Evolutionary conservation across 2,329 filamentous ascomycete species (phyloP).

Genomic region (Phialophora chinensis): DNA sequence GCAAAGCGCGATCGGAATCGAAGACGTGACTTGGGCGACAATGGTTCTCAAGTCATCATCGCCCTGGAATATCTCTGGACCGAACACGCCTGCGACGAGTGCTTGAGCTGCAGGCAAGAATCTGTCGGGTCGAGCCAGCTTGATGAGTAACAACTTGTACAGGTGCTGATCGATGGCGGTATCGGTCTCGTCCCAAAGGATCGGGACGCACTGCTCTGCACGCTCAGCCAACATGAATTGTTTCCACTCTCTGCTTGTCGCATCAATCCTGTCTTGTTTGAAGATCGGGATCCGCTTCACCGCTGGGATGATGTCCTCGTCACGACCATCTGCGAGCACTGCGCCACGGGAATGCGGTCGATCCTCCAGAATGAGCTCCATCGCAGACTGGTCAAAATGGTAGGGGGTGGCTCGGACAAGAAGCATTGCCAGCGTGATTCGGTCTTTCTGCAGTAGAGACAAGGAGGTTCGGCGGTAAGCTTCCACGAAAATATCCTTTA

Average conservation of each 20-base stretch:
- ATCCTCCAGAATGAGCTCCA: conserved; percentile 84
- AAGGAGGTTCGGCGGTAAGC: conserved; percentile 93
- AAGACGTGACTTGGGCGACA: conserved; percentile 81
- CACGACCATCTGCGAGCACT: conserved; percentile 75
- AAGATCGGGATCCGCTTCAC: conserved; percentile 74
- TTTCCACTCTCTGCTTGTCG: conserved; percentile 72
- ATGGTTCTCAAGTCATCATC: conserved; percentile 85
- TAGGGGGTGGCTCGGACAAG: conserved; percentile 95
- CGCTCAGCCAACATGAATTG: conserved; percentile 83
- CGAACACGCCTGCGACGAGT: conserved; percentile 88
- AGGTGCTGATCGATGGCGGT: conserved; percentile 76
- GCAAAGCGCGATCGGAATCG: conserved; percentile 85
- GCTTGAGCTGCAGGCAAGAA: conserved; percentile 91
- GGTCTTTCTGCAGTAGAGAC: conserved; percentile 89
- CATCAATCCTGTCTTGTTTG: conserved; percentile 69
- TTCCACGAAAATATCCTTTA: conserved; percentile 88
- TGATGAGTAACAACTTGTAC: conserved; percentile 84
- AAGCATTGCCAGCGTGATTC: conserved; percentile 91
- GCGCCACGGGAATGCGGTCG: conserved; percentile 68
- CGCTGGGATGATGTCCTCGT: conserved; percentile 70
- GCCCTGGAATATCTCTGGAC: conserved; percentile 78
- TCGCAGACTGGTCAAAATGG: conserved; percentile 87
- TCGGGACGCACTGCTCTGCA: conserved; percentile 82
- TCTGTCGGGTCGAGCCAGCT: conserved; percentile 91
- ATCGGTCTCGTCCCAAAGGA: conserved; percentile 70